These are phyloP conservation scores for Pyrus pyrifolia DNA, from an alignment of 306 rosid genomes.

Conservation along the genomic window DNA sequence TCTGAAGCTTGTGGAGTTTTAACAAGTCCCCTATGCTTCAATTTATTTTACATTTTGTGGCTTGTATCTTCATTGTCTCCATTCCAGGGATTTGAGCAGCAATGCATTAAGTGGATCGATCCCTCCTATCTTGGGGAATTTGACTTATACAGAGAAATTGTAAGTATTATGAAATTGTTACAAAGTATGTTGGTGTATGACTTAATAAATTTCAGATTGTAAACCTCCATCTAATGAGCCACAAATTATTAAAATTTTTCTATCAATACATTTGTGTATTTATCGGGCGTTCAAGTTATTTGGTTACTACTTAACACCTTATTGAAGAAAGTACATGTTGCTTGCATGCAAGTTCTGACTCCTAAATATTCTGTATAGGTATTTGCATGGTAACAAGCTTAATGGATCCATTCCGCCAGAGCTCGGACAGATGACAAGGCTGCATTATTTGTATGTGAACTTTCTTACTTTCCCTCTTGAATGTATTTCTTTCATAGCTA, in stretches of 20 bases:
- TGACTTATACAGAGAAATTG: conserved; percentile 89
- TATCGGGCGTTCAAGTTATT: background rate
- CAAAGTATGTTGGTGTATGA: background rate
- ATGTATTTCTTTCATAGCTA: background rate
- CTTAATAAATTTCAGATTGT: background rate
- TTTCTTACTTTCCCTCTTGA: background rate
- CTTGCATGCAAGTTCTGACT: conserved; percentile 1
- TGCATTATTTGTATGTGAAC: conserved; percentile 74
- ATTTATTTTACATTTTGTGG: background rate
- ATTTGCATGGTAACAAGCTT: conserved; percentile 90
- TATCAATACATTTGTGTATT: background rate
- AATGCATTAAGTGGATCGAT: conserved; percentile 73
- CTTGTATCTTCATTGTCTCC: background rate
- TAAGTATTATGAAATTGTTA: conserved; percentile 27
- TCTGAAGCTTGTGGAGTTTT: background rate
- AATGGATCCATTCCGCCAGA: conserved; percentile 78
- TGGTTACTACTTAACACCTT: background rate
- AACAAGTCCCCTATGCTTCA: background rate
- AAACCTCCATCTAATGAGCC: background rate
- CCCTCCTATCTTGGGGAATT: conserved; percentile 85
- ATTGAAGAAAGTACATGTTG: background rate
- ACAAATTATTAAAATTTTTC: background rate
- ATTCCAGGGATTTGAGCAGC: conserved; percentile 80
- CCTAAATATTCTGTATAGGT: conserved; percentile 38
- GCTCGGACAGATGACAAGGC: conserved; percentile 95